phyloP scores from a whole-genome alignment of 2,329 filamentous ascomycete genomes.

The Metarhizium sp. region DNA sequence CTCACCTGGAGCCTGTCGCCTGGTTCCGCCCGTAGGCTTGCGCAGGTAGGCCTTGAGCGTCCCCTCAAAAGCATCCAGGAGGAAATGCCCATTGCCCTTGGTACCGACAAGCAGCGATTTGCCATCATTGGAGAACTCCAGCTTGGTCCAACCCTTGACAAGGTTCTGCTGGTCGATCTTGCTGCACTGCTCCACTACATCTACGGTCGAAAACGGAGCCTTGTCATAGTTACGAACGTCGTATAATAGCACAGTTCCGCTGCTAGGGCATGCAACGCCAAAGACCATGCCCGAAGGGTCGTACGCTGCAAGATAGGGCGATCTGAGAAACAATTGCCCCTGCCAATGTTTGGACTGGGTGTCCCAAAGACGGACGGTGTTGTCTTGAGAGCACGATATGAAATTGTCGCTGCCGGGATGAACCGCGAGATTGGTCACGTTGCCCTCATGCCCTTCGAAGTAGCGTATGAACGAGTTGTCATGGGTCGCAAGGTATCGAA shows the following conservation, averaged over 20 bases:
- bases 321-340: conserved; percentile 71
- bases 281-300: conserved; percentile 91
- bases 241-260: conserved; percentile 77
- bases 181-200: conserved; percentile 53
- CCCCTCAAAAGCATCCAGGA: conserved; percentile 90
- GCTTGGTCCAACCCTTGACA: conserved; percentile 70
- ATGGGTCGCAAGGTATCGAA: conserved; percentile 79
- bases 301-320: conserved; percentile 76
- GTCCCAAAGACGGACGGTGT: conserved; percentile 89
- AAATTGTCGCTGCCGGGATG: conserved; percentile 86
- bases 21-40: conserved; percentile 44
- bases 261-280: conserved; percentile 73
- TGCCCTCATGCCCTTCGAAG: conserved; percentile 80
- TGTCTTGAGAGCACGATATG: conserved; percentile 82
- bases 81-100: conserved; percentile 73
- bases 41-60: conserved; percentile 64
- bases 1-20: conserved; percentile 45
- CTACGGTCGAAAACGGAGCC: conserved; percentile 78
- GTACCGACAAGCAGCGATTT: conserved; percentile 80
- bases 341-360: conserved; percentile 70
- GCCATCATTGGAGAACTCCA: conserved; percentile 95
- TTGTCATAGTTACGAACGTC: conserved; percentile 92
- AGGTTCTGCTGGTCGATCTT: conserved; percentile 45
- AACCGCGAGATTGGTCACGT: conserved; percentile 74
- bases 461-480: conserved; percentile 96